Evolutionary conservation across 2,329 filamentous ascomycete genomes (phyloP).

Genomic region (Pseudopyrenochaeta lycopersici): DNA sequence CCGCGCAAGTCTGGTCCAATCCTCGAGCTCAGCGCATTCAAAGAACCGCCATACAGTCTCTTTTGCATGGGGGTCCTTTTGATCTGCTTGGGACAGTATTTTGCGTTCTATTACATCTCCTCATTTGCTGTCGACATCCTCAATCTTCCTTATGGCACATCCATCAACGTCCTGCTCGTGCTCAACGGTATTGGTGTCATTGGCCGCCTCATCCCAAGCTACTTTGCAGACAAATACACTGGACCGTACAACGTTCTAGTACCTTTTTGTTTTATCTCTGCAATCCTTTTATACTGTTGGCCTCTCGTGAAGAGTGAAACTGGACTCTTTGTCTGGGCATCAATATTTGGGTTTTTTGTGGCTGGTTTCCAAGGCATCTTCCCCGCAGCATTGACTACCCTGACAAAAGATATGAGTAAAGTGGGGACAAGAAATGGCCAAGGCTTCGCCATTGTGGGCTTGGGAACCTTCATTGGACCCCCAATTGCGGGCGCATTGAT

Average conservation of each 20-base stretch:
- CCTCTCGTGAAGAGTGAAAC: slow-evolving; percentile 55
- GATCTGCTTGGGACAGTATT: slow-evolving; percentile 49
- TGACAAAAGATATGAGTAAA: slow-evolving; percentile 59
- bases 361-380: slow-evolving; percentile 58
- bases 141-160: slow-evolving; percentile 58
- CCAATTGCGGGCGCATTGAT: slow-evolving; percentile 59
- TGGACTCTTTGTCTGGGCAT: slow-evolving; percentile 55
- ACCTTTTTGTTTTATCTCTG: slow-evolving; percentile 58
- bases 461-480: slow-evolving; percentile 57
- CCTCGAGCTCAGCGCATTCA: slow-evolving; percentile 53
- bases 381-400: slow-evolving; percentile 51
- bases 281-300: slow-evolving; percentile 65
- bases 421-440: slow-evolving; percentile 59
- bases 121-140: slow-evolving; percentile 54
- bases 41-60: slow-evolving; percentile 51
- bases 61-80: slow-evolving; percentile 48
- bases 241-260: slow-evolving; percentile 67
- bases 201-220: slow-evolving; percentile 62
- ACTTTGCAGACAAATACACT: slow-evolving; percentile 61
- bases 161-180: slow-evolving; percentile 65
- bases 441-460: slow-evolving; percentile 56
- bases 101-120: slow-evolving; percentile 58
- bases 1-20: slow-evolving; percentile 54
- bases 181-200: slow-evolving; percentile 66
- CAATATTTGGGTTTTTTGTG: slow-evolving; percentile 56